Base-by-base conservation (phyloP, 176 grass and related monocot genomes). In the sorghum (Sorghum bicolor) region DNA sequence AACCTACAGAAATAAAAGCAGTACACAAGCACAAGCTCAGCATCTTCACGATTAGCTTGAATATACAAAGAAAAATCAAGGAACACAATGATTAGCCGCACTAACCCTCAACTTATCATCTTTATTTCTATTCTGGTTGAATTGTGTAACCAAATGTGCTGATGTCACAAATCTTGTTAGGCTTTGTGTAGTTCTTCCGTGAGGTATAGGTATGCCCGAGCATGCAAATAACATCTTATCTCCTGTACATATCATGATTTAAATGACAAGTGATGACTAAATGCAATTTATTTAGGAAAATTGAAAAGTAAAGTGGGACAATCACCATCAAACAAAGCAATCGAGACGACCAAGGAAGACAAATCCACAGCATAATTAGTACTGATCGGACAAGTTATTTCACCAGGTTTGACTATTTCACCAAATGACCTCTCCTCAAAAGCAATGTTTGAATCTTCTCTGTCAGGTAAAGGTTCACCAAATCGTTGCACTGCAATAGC, bases 161-260 rank as follows among this genome's bases (percentile, higher is more conserved):
- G 44, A 86, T 55, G 77, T 87, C 60, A 87, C 69, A 73, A 86
- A 53, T 74, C 67, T 86, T 80, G 69, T 86, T 31, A 40, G 60
- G 4, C 30, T 1, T 8, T 25, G 26, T 16, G 12, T 28, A 38
- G 6, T 16, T 25, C 3, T 62, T 36, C 10, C 26, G 0, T 10
- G 0, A 8, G 47, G 74, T 70, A 85, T 0, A 77, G 64, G 36
- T 85, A 85, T 44, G 48, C 83, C 74, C 20, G 74, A 85, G 64
- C 74, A 85, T 78, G 36, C 55, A 78, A 78, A 78, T 63, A 63
- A 6, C 75, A 63, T 78, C 75, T 41, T 43, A 78, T 61, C 50
- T 85, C 83, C 83, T 85, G 37, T 16, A 77, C 63, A 85, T 20
- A 70, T 70, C 47, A 45, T 25, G 36, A 12, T 61, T 78, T 6